phyloP scores from a whole-genome alignment of 2,329 filamentous ascomycete genomes.

The Fusarium sp. region DNA sequence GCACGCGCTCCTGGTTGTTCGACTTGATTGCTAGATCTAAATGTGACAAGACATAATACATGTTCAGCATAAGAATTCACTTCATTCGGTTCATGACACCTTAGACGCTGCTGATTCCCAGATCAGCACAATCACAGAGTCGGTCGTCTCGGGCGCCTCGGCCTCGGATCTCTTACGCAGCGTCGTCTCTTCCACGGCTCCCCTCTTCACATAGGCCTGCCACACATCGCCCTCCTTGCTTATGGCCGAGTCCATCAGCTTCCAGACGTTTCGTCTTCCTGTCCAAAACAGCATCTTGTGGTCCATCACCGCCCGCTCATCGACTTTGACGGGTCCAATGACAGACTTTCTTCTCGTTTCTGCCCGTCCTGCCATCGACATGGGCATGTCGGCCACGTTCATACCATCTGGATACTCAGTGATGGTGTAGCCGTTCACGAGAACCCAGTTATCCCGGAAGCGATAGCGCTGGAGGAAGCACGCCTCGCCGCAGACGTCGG shows the following conservation, averaged over 20 bases:
- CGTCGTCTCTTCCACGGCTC: conserved; percentile 24
- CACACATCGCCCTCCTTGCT: conserved; percentile 58
- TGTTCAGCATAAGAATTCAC: conserved; percentile 34
- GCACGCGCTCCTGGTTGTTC: too few relatives aligned
- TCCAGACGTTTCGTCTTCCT: conserved; percentile 58
- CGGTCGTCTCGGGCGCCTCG: conserved; percentile 31
- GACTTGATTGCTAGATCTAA: background rate
- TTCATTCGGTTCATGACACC: conserved; percentile 27
- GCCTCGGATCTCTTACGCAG: conserved; percentile 36
- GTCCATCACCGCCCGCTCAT: conserved; percentile 47
- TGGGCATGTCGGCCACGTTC: conserved; percentile 44
- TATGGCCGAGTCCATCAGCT: conserved; percentile 57
- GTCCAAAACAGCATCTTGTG: conserved; percentile 55
- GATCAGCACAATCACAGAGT: conserved; percentile 49
- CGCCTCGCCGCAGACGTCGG: conserved; percentile 61
- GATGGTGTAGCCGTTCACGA: conserved; percentile 64
- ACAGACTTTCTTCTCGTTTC: conserved; percentile 34
- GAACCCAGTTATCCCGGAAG: conserved; percentile 64
- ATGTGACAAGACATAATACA: conserved; percentile 23
- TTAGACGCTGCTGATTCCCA: conserved; percentile 44
- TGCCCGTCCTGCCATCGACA: conserved; percentile 15
- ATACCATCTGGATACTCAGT: conserved; percentile 60
- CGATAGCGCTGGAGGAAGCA: conserved; percentile 65
- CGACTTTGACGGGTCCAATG: conserved; percentile 52
- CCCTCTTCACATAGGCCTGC: conserved; percentile 63